Evolutionary conservation across 768 basidiomycete genomes (phyloP), one percentile per base, ranked within the genome.

Genomic region (Bullera alba): DNA sequence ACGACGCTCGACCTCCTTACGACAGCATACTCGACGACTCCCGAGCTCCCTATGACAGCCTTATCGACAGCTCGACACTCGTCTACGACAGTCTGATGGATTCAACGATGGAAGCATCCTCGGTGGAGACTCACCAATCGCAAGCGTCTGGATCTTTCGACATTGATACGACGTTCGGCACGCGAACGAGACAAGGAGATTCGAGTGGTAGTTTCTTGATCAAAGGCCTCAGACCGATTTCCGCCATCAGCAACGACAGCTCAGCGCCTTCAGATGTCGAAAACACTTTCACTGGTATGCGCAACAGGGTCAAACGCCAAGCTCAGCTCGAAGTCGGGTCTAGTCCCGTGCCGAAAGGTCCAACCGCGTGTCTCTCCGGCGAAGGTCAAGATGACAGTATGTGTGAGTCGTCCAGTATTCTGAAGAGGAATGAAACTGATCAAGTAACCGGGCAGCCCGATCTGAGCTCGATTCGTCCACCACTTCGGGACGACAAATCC

Each of bases 241-340:
- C 65, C 0, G 49, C 32, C 19, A 38, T 67, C 29, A 56, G 53
- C 41, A 57, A 47, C 1, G 41, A 46, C 22, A 42, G 53, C 5
- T 56, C 36, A 30, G 50, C n/a, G 57, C 49, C 16, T 7, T 21
- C 37, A 46, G 42, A n/a, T 36, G 34, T 34, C 1, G 60, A 67
- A 17, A 63, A 67, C 38, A 62, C 65, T 1, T 62, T 62, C 42
- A 46, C n/a, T n/a, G n/a, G n/a, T n/a, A n/a, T n/a, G n/a, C n/a
- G n/a, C n/a, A n/a, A n/a, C n/a, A n/a, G n/a, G n/a, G n/a, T n/a
- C n/a, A n/a, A n/a, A n/a, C n/a, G n/a, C n/a, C n/a, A n/a, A n/a
- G n/a, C n/a, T n/a, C n/a, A n/a, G n/a, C n/a, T n/a, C n/a, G n/a
- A n/a, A n/a, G n/a, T 21, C 16, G 46, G 28, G 46, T 46, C 27